Evolutionary conservation across 768 basidiomycete species (phyloP).

Genomic region (Xerocomellus dryophilus): DNA sequence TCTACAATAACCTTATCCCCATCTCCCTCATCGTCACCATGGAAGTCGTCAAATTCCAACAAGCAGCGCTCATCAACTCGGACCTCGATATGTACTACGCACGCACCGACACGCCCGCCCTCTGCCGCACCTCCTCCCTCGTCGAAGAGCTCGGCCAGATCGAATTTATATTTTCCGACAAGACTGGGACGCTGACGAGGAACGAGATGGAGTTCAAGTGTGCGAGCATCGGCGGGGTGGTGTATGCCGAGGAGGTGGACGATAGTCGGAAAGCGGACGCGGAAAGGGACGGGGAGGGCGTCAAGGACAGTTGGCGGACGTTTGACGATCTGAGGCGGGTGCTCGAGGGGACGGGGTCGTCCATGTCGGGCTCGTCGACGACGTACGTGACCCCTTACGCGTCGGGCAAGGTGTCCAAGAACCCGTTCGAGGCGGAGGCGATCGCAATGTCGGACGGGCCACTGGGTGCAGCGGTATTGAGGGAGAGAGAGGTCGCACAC

Average conservation of each 20-base stretch:
- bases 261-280: constrained; percentile 69
- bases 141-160: constrained; percentile 99
- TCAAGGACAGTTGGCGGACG: constrained; percentile 64
- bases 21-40: constrained; percentile 99
- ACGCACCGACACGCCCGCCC: constrained; percentile 90
- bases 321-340: constrained; percentile 69
- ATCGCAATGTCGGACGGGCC: neutral
- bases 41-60: constrained; percentile 99
- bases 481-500: constrained; percentile 51
- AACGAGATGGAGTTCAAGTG: constrained; percentile 98
- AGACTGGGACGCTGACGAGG: constrained; percentile 91
- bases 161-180: constrained; percentile 93
- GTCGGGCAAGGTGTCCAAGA: constrained; percentile 29
- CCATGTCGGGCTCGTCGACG: neutral
- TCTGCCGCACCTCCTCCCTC: constrained; percentile 96
- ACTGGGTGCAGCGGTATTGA: neutral
- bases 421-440: constrained; percentile 55
- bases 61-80: constrained; percentile 94
- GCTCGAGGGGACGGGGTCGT: constrained; percentile 40
- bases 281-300: constrained; percentile 39
- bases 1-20: constrained; percentile 98
- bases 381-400: neutral
- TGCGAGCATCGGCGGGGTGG: constrained; percentile 83
- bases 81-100: constrained; percentile 99
- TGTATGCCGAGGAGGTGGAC: constrained; percentile 89